A percentile compares a stretch with the other conserved stretches of the same genome.
These are phyloP conservation scores for Phytophthora cactorum DNA, from an alignment of 352 stramenopile species.

Conservation along the genomic window DNA sequence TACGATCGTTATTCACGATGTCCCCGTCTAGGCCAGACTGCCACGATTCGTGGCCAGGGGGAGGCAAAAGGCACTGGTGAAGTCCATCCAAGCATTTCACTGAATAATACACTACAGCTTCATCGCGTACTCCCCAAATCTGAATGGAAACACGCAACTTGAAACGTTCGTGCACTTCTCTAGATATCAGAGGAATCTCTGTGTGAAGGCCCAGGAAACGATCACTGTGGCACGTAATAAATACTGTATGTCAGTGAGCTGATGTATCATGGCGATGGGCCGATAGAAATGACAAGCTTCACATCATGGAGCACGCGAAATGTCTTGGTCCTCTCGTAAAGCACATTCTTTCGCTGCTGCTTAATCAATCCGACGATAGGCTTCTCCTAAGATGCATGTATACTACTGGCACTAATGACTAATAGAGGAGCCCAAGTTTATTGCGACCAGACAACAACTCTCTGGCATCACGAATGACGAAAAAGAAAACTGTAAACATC, in stretches of 20 bases:
- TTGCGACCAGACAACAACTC: conserved; percentile 4
- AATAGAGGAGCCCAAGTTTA: neutral
- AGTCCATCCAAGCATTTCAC: too few relatives aligned
- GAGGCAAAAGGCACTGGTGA: too few relatives aligned
- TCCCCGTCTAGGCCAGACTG: too few relatives aligned
- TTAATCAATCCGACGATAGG: conserved; percentile 1
- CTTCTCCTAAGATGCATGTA: neutral
- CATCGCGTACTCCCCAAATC: too few relatives aligned
- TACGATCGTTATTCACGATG: too few relatives aligned
- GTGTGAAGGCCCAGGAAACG: too few relatives aligned
- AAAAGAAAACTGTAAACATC: conserved; percentile 2
- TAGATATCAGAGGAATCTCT: too few relatives aligned
- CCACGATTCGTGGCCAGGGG: too few relatives aligned
- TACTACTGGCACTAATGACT: conserved; percentile 2
- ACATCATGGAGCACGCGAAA: neutral
- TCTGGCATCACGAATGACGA: conserved; percentile 6
- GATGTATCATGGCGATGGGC: neutral
- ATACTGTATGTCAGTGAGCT: neutral
- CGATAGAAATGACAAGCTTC: neutral
- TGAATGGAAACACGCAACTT: too few relatives aligned
- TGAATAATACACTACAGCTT: too few relatives aligned
- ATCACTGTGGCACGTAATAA: too few relatives aligned
- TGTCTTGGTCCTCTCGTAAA: neutral
- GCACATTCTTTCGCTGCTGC: neutral
- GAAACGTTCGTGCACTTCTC: too few relatives aligned